phyloP scores from a whole-genome alignment of 805 yeast genomes.

The Yueomyces sinensis region DNA sequence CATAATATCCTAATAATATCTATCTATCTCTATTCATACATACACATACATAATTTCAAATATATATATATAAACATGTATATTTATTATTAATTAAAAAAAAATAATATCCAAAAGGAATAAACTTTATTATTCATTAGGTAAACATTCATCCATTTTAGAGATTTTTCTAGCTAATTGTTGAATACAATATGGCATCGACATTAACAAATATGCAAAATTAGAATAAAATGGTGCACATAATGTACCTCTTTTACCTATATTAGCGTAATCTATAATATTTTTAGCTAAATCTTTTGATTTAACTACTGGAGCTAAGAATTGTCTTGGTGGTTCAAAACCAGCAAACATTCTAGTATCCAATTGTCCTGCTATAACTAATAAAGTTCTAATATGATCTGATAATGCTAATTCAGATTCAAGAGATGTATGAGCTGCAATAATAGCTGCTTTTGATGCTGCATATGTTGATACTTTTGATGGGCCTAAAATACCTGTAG shows the following conservation, averaged over 20 bases:
- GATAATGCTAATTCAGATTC: constrained; percentile 51
- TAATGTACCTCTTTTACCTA: constrained; percentile 60
- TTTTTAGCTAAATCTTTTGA: constrained; percentile 42
- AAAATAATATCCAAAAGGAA: no score
- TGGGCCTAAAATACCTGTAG: constrained; percentile 69
- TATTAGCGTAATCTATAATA: constrained; percentile 39
- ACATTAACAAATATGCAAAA: constrained; percentile 52
- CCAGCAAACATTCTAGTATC: constrained; percentile 65
- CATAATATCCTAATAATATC: no score
- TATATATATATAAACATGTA: no score
- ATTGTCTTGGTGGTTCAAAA: constrained; percentile 56
- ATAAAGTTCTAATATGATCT: constrained; percentile 50
- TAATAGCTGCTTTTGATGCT: constrained; percentile 73
- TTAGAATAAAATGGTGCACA: constrained; percentile 63
- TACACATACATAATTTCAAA: no score
- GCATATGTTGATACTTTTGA: constrained; percentile 69
- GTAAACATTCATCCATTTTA: constrained; percentile 49
- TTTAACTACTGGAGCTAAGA: constrained; percentile 68
- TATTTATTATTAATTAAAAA: no score
- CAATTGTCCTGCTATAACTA: constrained; percentile 78
- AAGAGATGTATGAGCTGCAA: constrained; percentile 73
- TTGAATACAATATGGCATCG: constrained; percentile 49
- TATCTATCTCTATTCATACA: no score
- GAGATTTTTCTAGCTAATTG: constrained; percentile 33
- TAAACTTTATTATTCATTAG: constrained; percentile 14